Evolutionary conservation across 768 basidiomycete species (phyloP), one percentile per base, ranked within the genome.

Genomic region (Phanerochaete sordida): DNA sequence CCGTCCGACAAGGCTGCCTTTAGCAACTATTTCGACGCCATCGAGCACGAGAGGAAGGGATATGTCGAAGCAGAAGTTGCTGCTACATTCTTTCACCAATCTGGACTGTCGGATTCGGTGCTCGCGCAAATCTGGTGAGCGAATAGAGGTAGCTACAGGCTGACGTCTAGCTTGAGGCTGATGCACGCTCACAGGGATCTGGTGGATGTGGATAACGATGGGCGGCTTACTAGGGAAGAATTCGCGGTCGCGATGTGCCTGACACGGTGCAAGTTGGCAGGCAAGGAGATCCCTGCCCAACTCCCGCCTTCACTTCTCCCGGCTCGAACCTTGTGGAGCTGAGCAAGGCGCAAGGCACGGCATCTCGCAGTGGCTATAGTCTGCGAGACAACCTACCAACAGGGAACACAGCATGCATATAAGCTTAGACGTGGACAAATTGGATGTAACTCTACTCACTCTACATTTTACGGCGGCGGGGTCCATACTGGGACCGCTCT

Each of bases 221-320:
- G 95, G 1, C 80, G 80, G 58, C 79, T 98, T 48, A 91, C 86
- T 1, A 82, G 85, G 57, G 94, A 96, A 50, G 91, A 93, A 23
- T 98, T 98, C 73, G 96, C 97, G 11, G 87, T 98, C 50, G 96
- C 94, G 8, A 87, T 95, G 86, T 84, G 95, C 74, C 82, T 99
- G 45, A 95, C 98, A 65, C 90, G 90, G 72, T 83, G 81, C 68
- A 93, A 87, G 71, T 73, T 97, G 6, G 79, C 83, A 8, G 95
- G 96, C 16, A 27, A 24, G 35, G 57, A 48, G 13, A 13, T 35
- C n/a, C n/a, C n/a, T n/a, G n/a, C n/a, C n/a, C n/a, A n/a, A n/a
- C n/a, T n/a, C n/a, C n/a, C n/a, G n/a, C n/a, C n/a, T n/a, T n/a
- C n/a, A n/a, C n/a, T n/a, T n/a, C n/a, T n/a, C n/a, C n/a, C n/a